Evolutionary conservation across 257 asterid species (phyloP), one percentile per base, ranked within the genome.

Genomic region (Catharanthus roseus): DNA sequence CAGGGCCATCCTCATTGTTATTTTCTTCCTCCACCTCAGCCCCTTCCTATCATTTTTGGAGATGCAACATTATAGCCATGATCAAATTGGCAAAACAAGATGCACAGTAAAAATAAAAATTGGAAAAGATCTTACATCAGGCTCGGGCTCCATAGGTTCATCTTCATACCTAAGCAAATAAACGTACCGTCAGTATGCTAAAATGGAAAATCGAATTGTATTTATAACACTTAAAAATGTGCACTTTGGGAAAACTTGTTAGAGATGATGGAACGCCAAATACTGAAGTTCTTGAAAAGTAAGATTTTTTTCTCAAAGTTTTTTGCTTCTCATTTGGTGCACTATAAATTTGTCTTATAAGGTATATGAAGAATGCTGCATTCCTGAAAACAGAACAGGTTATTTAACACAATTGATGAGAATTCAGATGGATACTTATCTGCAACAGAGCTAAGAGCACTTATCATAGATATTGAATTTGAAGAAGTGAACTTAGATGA

Each of bases 131-230:
- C 90, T 87, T 77, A 92, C 98, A 29, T 92, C 98, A 24, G 73
- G 82, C 73, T 92, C 96, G 12, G 95, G 96, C 29, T 92, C 98
- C 72, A 88, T 29, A 0, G 97, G 96, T 82, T 90, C 97, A 56
- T 92, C 98, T 80, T 84, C 88, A 39, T 92, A 92, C 66, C 97
- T 92, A 50, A 64, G 65, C 62, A 54, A 70, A 53, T 39, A 53
- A 63, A 38, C 36, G 58, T 31, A 60, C 31, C 18, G 23, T 41
- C 28, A 67, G 55, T 16, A 45, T 6, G 31, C 28, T 12, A 45
- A 29, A 44, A 1, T 5, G 24, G 38, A 42, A 24, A 2, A 23
- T 11, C 39, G 8, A 21, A 10, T 33, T 31, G 0, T 21, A 28
- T 0, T 6, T 38, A 55, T 10, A 64, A 64, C 24, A 11, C 65